Evolutionary conservation across 768 basidiomycete genomes (phyloP).

Genomic region (Chalciporus piperatus): DNA sequence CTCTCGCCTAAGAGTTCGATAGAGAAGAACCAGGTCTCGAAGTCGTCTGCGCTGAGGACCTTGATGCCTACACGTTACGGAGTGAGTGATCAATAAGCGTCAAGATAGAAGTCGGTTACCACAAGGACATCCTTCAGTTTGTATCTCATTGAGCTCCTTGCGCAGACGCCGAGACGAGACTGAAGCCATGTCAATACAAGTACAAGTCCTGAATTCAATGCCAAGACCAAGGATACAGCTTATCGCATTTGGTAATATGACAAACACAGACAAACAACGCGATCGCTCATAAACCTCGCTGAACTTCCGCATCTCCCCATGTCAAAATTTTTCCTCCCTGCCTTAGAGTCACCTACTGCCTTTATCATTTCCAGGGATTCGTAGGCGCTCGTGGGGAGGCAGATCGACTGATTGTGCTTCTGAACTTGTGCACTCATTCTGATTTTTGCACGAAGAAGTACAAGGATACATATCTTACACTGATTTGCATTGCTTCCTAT

Average conservation of each 20-base stretch:
- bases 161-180: constrained; percentile 63
- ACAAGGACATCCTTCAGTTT: constrained; percentile 62
- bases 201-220: constrained; percentile 10
- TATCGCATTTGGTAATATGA: constrained; percentile 9
- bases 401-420: constrained; percentile 41
- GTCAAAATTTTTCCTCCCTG: constrained; percentile 44
- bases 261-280: constrained; percentile 38
- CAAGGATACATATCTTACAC: constrained; percentile 19
- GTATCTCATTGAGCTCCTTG: constrained; percentile 71
- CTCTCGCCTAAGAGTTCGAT: constrained; percentile 86
- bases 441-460: constrained; percentile 19
- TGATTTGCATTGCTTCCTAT: no score
- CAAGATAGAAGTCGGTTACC: constrained; percentile 37
- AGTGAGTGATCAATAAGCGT: constrained; percentile 1
- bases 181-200: constrained; percentile 46
- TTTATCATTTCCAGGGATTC: constrained; percentile 37
- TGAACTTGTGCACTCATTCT: constrained; percentile 11
- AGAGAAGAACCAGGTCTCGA: constrained; percentile 72
- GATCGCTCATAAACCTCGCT: constrained; percentile 26
- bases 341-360: constrained; percentile 72
- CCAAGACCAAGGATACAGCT: constrained; percentile 1
- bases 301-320: constrained; percentile 21
- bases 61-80: constrained; percentile 53
- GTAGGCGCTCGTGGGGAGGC: constrained; percentile 71
- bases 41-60: constrained; percentile 72